phyloP scores from a whole-genome alignment of 805 yeast genomes.

The Lipomyces sp. region DNA sequence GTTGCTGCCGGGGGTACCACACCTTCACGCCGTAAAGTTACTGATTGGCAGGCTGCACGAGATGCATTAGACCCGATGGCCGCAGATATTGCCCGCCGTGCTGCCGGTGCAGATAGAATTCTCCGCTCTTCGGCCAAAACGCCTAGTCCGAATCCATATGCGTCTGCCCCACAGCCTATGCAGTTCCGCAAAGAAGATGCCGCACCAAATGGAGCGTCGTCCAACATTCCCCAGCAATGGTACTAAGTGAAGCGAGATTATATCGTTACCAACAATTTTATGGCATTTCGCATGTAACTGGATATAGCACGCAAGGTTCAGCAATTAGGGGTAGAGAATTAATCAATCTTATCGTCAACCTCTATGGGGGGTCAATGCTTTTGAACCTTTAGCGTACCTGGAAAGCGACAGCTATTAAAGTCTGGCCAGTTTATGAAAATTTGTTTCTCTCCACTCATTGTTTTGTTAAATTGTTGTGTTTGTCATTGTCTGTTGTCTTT shows the following conservation, averaged over 20 bases:
- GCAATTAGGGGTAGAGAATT: neutral
- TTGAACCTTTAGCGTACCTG: neutral
- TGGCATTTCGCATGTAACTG: neutral
- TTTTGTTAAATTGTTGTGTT: constrained; percentile 1
- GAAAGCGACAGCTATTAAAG: neutral
- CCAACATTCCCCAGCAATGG: constrained; percentile 37
- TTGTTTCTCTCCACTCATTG: neutral
- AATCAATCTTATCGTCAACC: neutral
- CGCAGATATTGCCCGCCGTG: constrained; percentile 30
- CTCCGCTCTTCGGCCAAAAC: constrained; percentile 7
- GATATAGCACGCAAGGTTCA: neutral
- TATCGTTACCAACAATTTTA: neutral
- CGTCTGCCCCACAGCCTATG: constrained; percentile 16
- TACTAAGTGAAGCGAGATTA: constrained; percentile 14
- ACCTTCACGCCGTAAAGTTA: constrained; percentile 36
- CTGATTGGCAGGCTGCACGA: constrained; percentile 35
- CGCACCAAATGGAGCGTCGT: constrained; percentile 15
- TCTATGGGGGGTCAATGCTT: neutral
- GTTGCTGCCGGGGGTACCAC: constrained; percentile 10
- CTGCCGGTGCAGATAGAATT: constrained; percentile 30
- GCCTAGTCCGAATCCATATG: constrained; percentile 10
- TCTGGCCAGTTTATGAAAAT: neutral
- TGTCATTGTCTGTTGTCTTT: neutral
- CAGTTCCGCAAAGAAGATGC: constrained; percentile 24
- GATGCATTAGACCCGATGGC: constrained; percentile 28